Evolutionary conservation across 2,329 filamentous ascomycete species (phyloP), one percentile per base, ranked within the genome.

Genomic region (Anisogramma anomala): DNA sequence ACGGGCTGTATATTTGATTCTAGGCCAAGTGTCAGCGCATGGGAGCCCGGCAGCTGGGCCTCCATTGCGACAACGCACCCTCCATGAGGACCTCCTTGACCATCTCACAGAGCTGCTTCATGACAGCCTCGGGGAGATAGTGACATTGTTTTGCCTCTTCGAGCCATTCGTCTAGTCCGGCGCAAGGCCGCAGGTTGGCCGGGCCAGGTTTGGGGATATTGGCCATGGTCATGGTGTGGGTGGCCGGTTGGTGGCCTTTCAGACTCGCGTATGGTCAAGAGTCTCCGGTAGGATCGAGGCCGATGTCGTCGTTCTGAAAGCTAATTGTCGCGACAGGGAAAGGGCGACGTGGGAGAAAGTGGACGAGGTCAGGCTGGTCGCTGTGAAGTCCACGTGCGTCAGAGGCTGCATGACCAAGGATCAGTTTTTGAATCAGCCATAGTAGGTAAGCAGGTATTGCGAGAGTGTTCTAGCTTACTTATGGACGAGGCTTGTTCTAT

Each of bases 1-100:
- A 98, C 89, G n/a, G 91, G 91, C 61, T 96, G 91, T 45, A 98
- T 96, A 60, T 98, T 98, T 50, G 88, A 95, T 66, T 98, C 91
- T 93, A 52, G 11, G 13, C 22, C 3, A 14, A 14, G 26, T 27
- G 41, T 42, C 41, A 42, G 41, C 41, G 30, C 18, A 38, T n/a
- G 11, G 17, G n/a, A 22, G 34, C 13, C 22, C 5, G 3, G 23
- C 22, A 26, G 10, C 11, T 27, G 14, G 10, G 17, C 22, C 17
- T 20, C 19, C 22, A 23, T 18, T 32, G 13, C 22, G 18, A 27
- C 6, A 33, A 55, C 66, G 52, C 60, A 91, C 86, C 86, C 72
- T 98, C 91, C 91, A 98, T 98, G 55, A 98, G 73, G 51, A 86
- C 93, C 65, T 96, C 91, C 69, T 98, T 98, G 47, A 96, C 91